Conservation (phyloP, 495 filamentous ascomycete species). For the Friedmanniomyces endolithicus region DNA sequence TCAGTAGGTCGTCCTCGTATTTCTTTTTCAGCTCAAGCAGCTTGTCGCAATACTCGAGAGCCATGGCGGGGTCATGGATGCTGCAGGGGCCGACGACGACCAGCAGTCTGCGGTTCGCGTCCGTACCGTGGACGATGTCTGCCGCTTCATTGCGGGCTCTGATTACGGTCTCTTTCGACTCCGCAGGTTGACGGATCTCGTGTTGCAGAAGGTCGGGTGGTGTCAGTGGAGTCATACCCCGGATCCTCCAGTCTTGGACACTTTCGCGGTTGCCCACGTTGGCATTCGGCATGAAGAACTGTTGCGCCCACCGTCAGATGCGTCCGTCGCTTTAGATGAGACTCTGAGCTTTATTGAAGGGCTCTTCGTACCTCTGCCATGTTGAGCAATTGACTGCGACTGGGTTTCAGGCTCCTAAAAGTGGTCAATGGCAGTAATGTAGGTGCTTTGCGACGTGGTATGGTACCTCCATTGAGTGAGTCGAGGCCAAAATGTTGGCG, state of each 20-base stretch:
- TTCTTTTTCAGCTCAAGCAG: conserved; percentile 75
- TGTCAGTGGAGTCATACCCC: conserved; percentile 73
- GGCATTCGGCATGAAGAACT: conserved; percentile 85
- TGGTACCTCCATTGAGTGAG: not conserved
- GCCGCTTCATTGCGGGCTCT: conserved; percentile 69
- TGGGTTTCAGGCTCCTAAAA: not conserved
- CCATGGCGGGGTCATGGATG: conserved; percentile 88
- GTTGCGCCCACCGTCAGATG: not conserved
- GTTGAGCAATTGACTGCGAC: not conserved
- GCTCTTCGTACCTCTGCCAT: conserved; percentile 19
- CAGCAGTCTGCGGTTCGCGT: conserved; percentile 63
- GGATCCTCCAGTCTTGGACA: conserved; percentile 88
- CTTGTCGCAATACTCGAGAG: conserved; percentile 84
- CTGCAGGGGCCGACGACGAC: conserved; percentile 95
- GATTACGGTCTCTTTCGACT: conserved; percentile 69
- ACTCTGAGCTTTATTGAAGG: not conserved
- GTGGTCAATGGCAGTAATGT: not conserved
- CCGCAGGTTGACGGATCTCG: conserved; percentile 71
- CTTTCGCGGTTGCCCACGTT: conserved; percentile 54
- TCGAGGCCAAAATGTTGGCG: not conserved
- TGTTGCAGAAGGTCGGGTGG: conserved; percentile 90
- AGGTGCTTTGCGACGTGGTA: not conserved
- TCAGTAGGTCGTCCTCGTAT: conserved; percentile 76
- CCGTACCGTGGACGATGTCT: conserved; percentile 65
- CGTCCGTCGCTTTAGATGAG: not conserved